Evolutionary conservation across 1,139 yeast species (phyloP), one percentile per base, ranked within the genome.

Genomic region (Diutina pseudorugosa): DNA sequence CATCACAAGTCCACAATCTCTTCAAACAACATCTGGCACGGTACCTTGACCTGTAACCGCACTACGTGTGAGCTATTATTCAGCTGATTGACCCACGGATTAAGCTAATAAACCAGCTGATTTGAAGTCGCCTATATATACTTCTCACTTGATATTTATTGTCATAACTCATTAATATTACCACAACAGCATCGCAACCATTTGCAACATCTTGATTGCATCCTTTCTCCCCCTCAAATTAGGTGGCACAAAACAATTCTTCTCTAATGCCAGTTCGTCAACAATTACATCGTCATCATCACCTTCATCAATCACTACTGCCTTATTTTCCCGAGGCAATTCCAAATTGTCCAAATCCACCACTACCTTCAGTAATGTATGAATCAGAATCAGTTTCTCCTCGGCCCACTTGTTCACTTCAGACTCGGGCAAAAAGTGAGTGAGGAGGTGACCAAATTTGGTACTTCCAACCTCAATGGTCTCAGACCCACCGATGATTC

Each of bases 401-500:
- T 11, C 33, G 47, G 4, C 41, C 21, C 41, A 56, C 53, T 12
- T 51, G 52, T 11, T 30, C 5, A 30, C 36, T 14, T 30, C 36
- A 1, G 14, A 1, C 18, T 40, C 30, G 33, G 55, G 54, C 33
- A 57, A 23, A 33, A 51, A 57, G 9, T 49, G 52, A 19, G 56
- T 40, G 16, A 54, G 51, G 20, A 57, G 53, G 30, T 51, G 51
- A 19, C 52, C 51, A 44, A 57, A 56, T 50, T 57, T 56, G 12
- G 50, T 52, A 27, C 50, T n/a, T 1, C 59, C 59, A 20, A 52
- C 51, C 25, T 18, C 36, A 9, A 23, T 16, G 27, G 41, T n/a
- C 3, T 47, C 52, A 25, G 56, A 52, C 16, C 55, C 56, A 0
- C 60, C 60, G 21, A 59, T 47, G 57, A 59, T 54, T 14, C 51